Evolutionary conservation across 2,329 filamentous ascomycete genomes (phyloP).

Genomic region (Exophiala alcalophila): DNA sequence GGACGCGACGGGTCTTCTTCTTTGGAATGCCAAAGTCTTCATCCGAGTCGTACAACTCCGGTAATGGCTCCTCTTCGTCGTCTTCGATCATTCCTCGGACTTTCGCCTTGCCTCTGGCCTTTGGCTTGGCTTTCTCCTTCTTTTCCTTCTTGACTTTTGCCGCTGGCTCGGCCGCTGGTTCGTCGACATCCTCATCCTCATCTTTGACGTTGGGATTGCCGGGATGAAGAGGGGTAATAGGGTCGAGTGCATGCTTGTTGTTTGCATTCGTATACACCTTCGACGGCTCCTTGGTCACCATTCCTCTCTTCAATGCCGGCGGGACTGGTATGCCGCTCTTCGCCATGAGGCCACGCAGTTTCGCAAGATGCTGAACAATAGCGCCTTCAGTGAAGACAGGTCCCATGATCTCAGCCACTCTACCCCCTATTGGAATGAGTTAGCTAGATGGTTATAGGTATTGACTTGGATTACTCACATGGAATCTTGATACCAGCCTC

Average conservation of each 20-base stretch:
- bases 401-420: conserved; percentile 42
- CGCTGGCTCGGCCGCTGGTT: no score
- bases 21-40: conserved; percentile 12
- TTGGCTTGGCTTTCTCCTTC: conserved; percentile 1
- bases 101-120: conserved; percentile 9
- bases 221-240: conserved; percentile 10
- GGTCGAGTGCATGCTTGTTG: conserved; percentile 5
- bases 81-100: conserved; percentile 17
- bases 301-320: conserved; percentile 40
- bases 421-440: conserved; percentile 28
- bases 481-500: conserved; percentile 40
- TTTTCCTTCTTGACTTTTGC: conserved; percentile 2
- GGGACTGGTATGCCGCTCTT: conserved; percentile 36
- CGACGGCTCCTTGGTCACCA: conserved; percentile 27
- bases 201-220: conserved; percentile 1
- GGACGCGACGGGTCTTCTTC: conserved; percentile 10
- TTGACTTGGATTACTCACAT: conserved; percentile 32
- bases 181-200: not conserved
- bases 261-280: conserved; percentile 22
- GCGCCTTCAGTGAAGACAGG: conserved; percentile 43
- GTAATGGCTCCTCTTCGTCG: conserved; percentile 14
- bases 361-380: conserved; percentile 48
- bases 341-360: conserved; percentile 41
- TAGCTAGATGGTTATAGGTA: not conserved
- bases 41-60: conserved; percentile 21